Base-by-base conservation (phyloP, 1,284 basidiomycete species). In the Fomitopsis betulina region DNA sequence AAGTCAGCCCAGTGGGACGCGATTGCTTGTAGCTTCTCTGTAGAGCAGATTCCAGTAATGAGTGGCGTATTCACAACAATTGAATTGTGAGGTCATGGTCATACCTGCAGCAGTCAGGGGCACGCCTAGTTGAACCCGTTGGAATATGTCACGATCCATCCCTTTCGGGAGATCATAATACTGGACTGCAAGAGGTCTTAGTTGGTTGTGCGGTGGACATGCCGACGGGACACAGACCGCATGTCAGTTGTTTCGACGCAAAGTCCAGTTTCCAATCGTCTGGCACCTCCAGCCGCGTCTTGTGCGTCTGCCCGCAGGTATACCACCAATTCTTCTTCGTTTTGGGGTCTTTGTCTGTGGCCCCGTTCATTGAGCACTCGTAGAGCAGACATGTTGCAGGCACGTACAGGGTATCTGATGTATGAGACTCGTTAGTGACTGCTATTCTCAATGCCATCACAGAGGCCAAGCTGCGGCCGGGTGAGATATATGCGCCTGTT, bases 41-140 rank as follows among this genome's bases (percentile, higher is more conserved):
- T n/a, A 40, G 33, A 17, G 13, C n/a, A 8, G 5, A 55, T 5
- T 13, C 33, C 2, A 39, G 37, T 55, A 17, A 55, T 25, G 55
- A 50, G 21, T 35, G n/a, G 8, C 35, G 23, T 8, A 42, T 30
- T 12, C 21, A 53, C 7, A 37, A 53, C 7, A 37, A 35, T 8
- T 39, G 25, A 19, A 50, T 54, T 21, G 19, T 42, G 57, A n/a
- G 58, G 13, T 10, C 70, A 53, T 63, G 58, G 13, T 10, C 70
- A 53, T 63, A 86, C 87, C 88, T 65, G 85, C 86, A 15, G 82
- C 79, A 3, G 85, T 86, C 51, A 91, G 74, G 15, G 81, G 75
- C 75, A 89, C 82, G 39, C 88, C 88, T n/a, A 90, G 70, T 65
- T 91, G 89, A 7, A 91, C 88, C 33, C 89, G 76, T 65, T 89